These are phyloP conservation scores for Starmerella floricola DNA, from an alignment of 805 yeast genomes.

Conservation along the genomic window DNA sequence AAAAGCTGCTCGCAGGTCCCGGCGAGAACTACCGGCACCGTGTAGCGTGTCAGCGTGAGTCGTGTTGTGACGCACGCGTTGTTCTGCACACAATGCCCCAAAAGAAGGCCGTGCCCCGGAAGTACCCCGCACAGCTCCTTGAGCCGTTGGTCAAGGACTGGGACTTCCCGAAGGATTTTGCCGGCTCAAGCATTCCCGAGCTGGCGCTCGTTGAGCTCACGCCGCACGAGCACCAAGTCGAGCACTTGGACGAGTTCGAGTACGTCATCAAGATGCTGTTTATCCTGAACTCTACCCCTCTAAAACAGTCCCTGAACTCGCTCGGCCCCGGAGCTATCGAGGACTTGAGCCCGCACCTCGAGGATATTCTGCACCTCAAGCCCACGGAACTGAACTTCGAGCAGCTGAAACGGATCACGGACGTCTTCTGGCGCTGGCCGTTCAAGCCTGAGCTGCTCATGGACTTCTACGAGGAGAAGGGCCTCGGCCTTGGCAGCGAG, in stretches of 20 bases:
- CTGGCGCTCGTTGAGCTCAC: conserved; percentile 44
- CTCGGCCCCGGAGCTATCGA: conserved; percentile 70
- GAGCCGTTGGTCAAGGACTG: conserved; percentile 11
- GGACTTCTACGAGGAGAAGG: conserved; percentile 33
- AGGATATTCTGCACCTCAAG: conserved; percentile 33
- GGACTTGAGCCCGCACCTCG: conserved; percentile 29
- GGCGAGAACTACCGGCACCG: conserved; percentile 45
- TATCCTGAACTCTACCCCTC: conserved; percentile 36
- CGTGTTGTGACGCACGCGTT: conserved; percentile 44
- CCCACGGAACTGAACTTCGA: conserved; percentile 41
- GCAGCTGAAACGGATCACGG: conserved; percentile 43
- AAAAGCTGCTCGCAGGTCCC: conserved; percentile 48
- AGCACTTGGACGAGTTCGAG: conserved; percentile 47
- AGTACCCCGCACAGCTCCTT: conserved; percentile 15
- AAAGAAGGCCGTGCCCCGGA: conserved; percentile 24
- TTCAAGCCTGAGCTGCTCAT: conserved; percentile 55
- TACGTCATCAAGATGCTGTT: conserved; percentile 52
- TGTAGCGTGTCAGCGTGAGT: conserved; percentile 50
- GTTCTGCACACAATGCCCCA: conserved; percentile 16
- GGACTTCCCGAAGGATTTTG: conserved; percentile 15
- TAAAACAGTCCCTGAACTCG: conserved; percentile 37
- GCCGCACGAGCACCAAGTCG: conserved; percentile 36
- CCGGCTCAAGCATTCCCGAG: conserved; percentile 24
- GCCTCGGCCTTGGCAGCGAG: neutral
- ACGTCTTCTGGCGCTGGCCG: conserved; percentile 62